Conservation (phyloP, 2,329 filamentous ascomycete genomes). For the Xylariales sp. region DNA sequence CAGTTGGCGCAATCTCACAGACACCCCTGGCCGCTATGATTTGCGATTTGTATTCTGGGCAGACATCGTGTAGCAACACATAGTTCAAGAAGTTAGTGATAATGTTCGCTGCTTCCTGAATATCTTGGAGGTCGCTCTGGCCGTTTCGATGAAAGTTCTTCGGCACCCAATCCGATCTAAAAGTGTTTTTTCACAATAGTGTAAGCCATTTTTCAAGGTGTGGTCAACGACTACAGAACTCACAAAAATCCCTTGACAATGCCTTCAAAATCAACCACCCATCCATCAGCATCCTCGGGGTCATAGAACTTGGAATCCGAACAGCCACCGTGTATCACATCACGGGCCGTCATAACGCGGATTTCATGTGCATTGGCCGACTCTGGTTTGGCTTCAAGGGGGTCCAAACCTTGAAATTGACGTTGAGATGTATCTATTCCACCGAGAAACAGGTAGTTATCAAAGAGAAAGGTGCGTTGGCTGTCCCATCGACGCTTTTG, state of each 20-base stretch:
- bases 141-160: constrained; percentile 45
- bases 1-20: constrained; percentile 61
- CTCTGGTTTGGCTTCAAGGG: constrained; percentile 43
- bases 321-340: constrained; percentile 48
- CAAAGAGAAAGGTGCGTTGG: constrained; percentile 61
- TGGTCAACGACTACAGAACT: constrained; percentile 27
- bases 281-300: constrained; percentile 46
- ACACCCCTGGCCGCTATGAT: constrained; percentile 61
- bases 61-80: constrained; percentile 77
- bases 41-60: constrained; percentile 70
- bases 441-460: constrained; percentile 77
- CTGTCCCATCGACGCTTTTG: constrained; percentile 69
- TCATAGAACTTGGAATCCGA: constrained; percentile 45
- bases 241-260: constrained; percentile 77
- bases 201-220: not conserved
- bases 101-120: constrained; percentile 61
- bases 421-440: constrained; percentile 61
- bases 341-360: constrained; percentile 59
- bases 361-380: constrained; percentile 61
- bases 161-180: constrained; percentile 52
- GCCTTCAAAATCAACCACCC: constrained; percentile 76
- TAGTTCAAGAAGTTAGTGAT: constrained; percentile 88
- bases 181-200: not conserved
- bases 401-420: constrained; percentile 58
- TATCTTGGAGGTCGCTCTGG: constrained; percentile 36